A percentile compares a stretch with the other conserved stretches of the same genome.
These are phyloP conservation scores for Pholiota microspora DNA, from an alignment of 768 basidiomycete species.

Conservation along the genomic window DNA sequence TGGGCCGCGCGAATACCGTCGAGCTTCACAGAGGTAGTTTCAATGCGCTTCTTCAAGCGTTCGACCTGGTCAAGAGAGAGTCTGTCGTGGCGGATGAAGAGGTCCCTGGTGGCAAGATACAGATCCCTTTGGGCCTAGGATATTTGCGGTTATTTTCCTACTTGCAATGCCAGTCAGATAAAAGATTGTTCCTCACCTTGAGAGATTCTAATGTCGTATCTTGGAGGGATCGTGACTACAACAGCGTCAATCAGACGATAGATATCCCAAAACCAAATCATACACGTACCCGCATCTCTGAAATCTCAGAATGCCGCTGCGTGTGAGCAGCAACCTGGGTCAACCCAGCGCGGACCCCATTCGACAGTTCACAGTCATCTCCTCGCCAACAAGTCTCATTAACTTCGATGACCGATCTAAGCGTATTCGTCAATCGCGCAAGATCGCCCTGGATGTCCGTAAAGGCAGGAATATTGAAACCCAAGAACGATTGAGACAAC, in stretches of 20 bases:
- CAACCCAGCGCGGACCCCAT: slow-evolving; percentile 74
- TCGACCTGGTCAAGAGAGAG: slow-evolving; percentile 88
- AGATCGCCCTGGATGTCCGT: slow-evolving; percentile 69
- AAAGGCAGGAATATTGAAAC: slow-evolving; percentile 21
- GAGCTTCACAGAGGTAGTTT: slow-evolving; percentile 70
- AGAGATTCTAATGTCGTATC: slow-evolving; percentile 73
- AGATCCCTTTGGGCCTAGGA: slow-evolving; percentile 62
- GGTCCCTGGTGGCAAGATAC: slow-evolving; percentile 82
- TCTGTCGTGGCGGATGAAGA: slow-evolving; percentile 86
- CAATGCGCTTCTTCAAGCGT: slow-evolving; percentile 82
- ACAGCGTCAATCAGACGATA: slow-evolving; percentile 4
- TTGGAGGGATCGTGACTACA: slow-evolving; percentile 61
- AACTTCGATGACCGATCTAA: slow-evolving; percentile 75
- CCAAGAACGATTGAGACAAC: slow-evolving; percentile 28
- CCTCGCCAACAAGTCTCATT: slow-evolving; percentile 83
- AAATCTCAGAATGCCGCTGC: slow-evolving; percentile 68
- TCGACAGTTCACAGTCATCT: slow-evolving; percentile 76
- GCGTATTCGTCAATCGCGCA: slow-evolving; percentile 77
- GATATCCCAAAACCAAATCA: too few relatives aligned
- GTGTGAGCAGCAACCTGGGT: slow-evolving; percentile 64
- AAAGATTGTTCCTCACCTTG: slow-evolving; percentile 47
- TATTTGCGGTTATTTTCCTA: neutral
- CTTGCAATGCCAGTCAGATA: neutral
- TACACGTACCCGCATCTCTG: slow-evolving; percentile 66
- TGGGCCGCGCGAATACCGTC: slow-evolving; percentile 66